Base-by-base conservation (phyloP, 768 basidiomycete genomes). In the Cyclocybe cylindracea region DNA sequence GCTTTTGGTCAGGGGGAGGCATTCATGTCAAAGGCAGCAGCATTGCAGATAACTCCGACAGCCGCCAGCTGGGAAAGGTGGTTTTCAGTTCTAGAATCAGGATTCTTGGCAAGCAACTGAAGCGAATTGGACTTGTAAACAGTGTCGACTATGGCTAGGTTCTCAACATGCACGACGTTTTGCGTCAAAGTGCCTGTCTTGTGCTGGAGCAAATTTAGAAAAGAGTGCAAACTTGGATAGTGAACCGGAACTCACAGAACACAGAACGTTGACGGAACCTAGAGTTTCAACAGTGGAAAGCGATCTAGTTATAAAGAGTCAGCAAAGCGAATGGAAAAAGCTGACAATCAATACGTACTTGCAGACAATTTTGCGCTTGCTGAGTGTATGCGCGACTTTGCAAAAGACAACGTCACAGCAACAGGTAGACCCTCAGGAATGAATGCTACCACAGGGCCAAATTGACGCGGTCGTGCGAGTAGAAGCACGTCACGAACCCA, bases 261-360 rank as follows among this genome's bases (percentile, higher is more conserved):
- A 73, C 33, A 78, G 63, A 8, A 76, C 77, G 48, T 80, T 79
- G 61, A 87, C 83, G 7, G 79, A 75, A 6, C 86, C 86, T 5
- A 88, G 72, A 6, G 82, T 83, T 63, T 88, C 86, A 31, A 88
- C 83, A 5, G 83, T 87, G 19, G 83, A 75, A 18, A 88, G 69
- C 2, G 80, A 80, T 58, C 79, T 79, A 59, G 16, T 16, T 16
- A 42, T 39, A 4, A 29, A 35, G 10, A 19, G 18, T 55, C 6
- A 55, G 50, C n/a, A 39, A 40, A 48, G 5, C 6, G 9, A 13
- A 11, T n/a, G 24, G 18, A 19, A 9, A 13, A 50, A 7, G 18
- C 2, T 4, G 37, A 44, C 41, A 33, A 36, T 31, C 1, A n/a
- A 10, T 1, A 54, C 66, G 7, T 51, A 64, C 66, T 67, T 67